Evolutionary conservation across 305 asterid genomes (phyloP).

Genomic region (Solanum hybrid): DNA sequence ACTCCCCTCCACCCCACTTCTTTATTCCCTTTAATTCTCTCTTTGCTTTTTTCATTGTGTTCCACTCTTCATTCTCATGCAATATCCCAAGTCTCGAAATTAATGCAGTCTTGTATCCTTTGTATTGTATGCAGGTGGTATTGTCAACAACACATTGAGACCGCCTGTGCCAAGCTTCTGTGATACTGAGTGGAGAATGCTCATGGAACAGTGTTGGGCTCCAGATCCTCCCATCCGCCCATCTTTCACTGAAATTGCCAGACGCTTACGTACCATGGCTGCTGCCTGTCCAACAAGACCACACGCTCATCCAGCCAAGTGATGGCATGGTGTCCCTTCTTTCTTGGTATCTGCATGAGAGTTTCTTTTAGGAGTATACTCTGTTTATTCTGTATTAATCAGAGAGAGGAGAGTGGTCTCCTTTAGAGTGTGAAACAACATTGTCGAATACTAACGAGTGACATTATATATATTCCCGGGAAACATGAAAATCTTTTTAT

Average conservation of each 20-base stretch:
- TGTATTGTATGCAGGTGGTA: conserved; percentile 50
- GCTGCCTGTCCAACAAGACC: conserved; percentile 34
- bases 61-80: background rate
- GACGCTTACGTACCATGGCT: conserved; percentile 69
- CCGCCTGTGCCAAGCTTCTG: conserved; percentile 81
- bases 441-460: background rate
- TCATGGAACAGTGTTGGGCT: conserved; percentile 97
- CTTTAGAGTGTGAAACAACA: background rate
- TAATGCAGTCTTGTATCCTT: background rate
- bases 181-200: conserved; percentile 67
- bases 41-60: background rate
- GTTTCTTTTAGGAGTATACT: background rate
- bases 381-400: background rate
- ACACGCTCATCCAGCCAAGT: conserved; percentile 35
- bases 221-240: conserved; percentile 88
- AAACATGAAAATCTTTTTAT: background rate
- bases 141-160: conserved; percentile 90
- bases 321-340: conserved; percentile 11
- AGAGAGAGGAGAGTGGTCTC: background rate
- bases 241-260: conserved; percentile 64
- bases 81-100: background rate
- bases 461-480: background rate
- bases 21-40: background rate
- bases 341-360: background rate
- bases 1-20: background rate